Base-by-base conservation (phyloP, 2,329 filamentous ascomycete species). In the Penicillium sp. region DNA sequence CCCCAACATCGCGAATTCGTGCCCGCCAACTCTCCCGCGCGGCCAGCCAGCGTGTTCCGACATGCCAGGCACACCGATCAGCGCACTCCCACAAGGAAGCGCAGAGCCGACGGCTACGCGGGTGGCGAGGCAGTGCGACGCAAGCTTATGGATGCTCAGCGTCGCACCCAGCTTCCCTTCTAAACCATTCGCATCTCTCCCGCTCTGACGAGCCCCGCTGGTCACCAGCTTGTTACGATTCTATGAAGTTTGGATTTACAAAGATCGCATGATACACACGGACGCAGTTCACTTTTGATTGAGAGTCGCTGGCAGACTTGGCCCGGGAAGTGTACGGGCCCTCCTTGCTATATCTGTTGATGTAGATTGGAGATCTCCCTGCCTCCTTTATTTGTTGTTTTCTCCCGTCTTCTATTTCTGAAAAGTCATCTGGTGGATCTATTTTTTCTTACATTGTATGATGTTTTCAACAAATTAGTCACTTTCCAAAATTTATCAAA, bases 1-100 rank as follows among this genome's bases (percentile, higher is more conserved):
- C 75, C 72, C 24, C 70, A 74, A 49, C 69, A 75, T 55, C 66
- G 68, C 42, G 68, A 75, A 57, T 69, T 74, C 54, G 69, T 75
- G 68, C 69, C 72, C 6, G 67, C 72, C 35, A 73, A 73, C 47
- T 73, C 71, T 4, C 71, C 71, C 1, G 66, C 71, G 27, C 67
- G 69, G 3, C 66, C 69, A 20, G 68, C 71, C 33, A 74, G 71
- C 56, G 71, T 72, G 24, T 74, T 74, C 56, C 62, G 70, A 50
- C 70, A 72, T 49, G 65, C 70, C 27, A 66, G 66, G 41, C 63
- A 70, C 57, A 50, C 64, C 28, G 71, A 73, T 53, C 65, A 68
- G 43, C 67, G 69, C 31, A 71, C 71, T 4, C 70, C 70, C 7
- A 68, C 69, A 25, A 64, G 71, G 42, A 73, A 71, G 49, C 70